Conservation (phyloP, 2,329 filamentous ascomycete species). For the Epicoccum nigrum region DNA sequence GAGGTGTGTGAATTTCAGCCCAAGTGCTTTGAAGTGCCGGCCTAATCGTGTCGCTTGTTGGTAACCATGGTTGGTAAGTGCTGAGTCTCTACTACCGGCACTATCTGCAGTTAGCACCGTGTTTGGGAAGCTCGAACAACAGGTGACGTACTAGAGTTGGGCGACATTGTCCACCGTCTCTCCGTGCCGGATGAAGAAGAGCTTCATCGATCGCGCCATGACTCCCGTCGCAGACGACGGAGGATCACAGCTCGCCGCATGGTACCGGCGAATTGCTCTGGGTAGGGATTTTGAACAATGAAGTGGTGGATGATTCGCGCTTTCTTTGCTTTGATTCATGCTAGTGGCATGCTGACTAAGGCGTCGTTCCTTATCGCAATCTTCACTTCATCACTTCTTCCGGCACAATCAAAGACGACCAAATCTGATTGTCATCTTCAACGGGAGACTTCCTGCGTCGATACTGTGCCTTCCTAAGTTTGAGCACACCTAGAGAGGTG, state of each 20-base stretch:
- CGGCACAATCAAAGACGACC: no score
- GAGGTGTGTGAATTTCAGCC: constrained; percentile 70
- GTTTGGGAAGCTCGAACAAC: neutral
- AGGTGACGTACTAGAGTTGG: constrained; percentile 66
- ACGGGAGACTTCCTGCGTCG: no score
- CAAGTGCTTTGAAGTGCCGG: constrained; percentile 66
- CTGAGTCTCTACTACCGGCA: constrained; percentile 80
- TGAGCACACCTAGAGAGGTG: no score
- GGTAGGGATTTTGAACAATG: neutral
- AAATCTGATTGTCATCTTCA: no score
- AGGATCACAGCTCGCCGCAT: constrained; percentile 25
- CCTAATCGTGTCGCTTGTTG: constrained; percentile 78
- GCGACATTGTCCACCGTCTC: constrained; percentile 91
- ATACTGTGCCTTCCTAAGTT: no score
- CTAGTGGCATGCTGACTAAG: constrained; percentile 19
- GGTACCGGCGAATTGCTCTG: neutral
- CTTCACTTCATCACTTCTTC: no score
- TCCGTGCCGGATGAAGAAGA: constrained; percentile 84
- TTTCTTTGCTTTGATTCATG: constrained; percentile 7
- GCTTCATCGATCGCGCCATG: constrained; percentile 56
- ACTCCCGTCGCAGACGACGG: constrained; percentile 25
- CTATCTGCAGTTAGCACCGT: constrained; percentile 49
- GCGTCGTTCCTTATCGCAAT: no score
- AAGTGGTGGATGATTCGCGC: constrained; percentile 1
- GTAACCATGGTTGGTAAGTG: constrained; percentile 80